These are phyloP conservation scores for Sordaria brevicollis DNA, from an alignment of 495 filamentous ascomycete genomes.

Conservation along the genomic window DNA sequence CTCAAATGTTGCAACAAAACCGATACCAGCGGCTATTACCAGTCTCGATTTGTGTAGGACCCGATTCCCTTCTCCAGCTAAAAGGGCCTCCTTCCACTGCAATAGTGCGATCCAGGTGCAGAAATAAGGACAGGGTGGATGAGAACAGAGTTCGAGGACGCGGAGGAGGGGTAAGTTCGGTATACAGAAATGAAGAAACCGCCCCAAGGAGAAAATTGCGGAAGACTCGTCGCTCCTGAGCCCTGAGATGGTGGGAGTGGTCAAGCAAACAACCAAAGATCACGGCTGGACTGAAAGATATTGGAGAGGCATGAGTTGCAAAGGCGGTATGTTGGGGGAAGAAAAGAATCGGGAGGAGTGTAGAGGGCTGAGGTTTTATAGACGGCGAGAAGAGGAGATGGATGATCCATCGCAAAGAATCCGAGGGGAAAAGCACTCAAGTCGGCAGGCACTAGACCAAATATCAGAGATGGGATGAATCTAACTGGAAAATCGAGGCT, in stretches of 20 bases:
- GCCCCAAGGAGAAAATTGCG: not conserved
- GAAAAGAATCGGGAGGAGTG: not conserved
- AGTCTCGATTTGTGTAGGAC: too few species aligned
- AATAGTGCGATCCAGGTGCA: too few species aligned
- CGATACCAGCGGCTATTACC: not conserved
- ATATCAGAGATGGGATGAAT: not conserved
- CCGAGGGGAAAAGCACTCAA: not conserved
- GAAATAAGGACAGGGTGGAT: not conserved
- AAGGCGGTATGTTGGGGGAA: not conserved
- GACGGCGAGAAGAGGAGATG: not conserved
- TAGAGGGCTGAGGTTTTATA: not conserved
- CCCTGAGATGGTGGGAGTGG: not conserved
- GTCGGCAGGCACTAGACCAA: not conserved
- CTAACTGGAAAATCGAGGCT: not conserved
- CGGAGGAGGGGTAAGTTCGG: not conserved
- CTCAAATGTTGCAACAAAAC: not conserved
- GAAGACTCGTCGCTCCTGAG: not conserved
- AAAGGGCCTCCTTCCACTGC: too few species aligned
- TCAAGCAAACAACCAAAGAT: not conserved
- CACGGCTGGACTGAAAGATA: not conserved
- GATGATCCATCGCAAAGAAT: not conserved
- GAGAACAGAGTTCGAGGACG: not conserved
- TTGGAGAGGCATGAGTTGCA: not conserved
- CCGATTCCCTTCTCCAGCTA: too few species aligned
- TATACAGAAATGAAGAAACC: too few species aligned